Base-by-base conservation (phyloP, 2,329 filamentous ascomycete species). In the Tolypocladium paradoxum region DNA sequence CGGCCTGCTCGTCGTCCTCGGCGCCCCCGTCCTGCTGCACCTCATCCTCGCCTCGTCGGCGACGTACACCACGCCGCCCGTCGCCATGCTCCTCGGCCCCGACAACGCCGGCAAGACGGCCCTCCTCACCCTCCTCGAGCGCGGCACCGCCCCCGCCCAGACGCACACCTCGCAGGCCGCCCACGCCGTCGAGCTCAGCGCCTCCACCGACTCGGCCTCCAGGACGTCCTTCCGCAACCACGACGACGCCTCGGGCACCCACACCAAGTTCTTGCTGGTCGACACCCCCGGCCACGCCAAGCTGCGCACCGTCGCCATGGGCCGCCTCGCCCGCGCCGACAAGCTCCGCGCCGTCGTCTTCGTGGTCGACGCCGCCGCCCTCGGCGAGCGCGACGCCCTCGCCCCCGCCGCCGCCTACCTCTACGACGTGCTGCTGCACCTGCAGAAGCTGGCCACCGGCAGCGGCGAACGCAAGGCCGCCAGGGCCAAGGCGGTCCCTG, bases 251-350 rank as follows among this genome's bases (percentile, higher is more conserved):
- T 72, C 73, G 52, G 74, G 77, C 53, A 72, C 70, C 50, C 83
- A 86, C 65, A 83, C 81, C 58, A 86, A 83, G 65, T 88, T 93
- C 67, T 74, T 87, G 40, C 74, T 97, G 35, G 73, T 88, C 64
- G 93, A 99, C 72, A 97, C 92, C 1, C 93, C 93, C 0, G 93
- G 93, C 38, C 93, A 99, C 73, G 90, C 90, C 62, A 99, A 99
- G 73, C 82, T 99, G 55, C 88, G 93, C 56, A 79, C 83, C 61
- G 76, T 82, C 58, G 83, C 87, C 4, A 75, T 87, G 54, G 69
- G 75, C 43, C 73, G 71, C 51, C 70, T 85, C 29, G 64, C 60
- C 54, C 65, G 58, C 55, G 63, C 63, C 34, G 65, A 70, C 50
- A 78, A 79, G 58, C 73, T 92, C 48, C 79, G 79, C 40, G 91